phyloP scores from a whole-genome alignment of 2,329 filamentous ascomycete genomes.

The Fusarium nurragi region DNA sequence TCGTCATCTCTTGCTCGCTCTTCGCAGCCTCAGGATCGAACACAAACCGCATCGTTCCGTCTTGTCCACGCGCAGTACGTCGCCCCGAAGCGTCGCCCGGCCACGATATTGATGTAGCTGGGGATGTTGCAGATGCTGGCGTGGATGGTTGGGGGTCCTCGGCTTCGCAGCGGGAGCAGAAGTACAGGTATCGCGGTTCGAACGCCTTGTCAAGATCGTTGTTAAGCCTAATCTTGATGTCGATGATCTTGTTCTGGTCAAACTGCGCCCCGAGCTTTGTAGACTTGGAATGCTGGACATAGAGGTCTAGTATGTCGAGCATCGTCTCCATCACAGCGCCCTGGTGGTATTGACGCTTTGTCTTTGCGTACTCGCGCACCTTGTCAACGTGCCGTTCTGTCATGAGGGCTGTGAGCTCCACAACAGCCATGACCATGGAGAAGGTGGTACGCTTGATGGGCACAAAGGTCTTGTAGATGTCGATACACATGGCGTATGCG shows the following conservation, averaged over 20 bases:
- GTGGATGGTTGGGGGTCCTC: slow-evolving; percentile 48
- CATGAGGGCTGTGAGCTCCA: slow-evolving; percentile 82
- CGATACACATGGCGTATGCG: slow-evolving; percentile 84
- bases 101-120: slow-evolving; percentile 52
- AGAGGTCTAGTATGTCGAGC: slow-evolving; percentile 90
- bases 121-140: slow-evolving; percentile 50
- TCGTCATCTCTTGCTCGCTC: slow-evolving; percentile 74
- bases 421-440: slow-evolving; percentile 83
- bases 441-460: slow-evolving; percentile 89
- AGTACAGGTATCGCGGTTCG: slow-evolving; percentile 71
- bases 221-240: slow-evolving; percentile 87
- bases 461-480: slow-evolving; percentile 92
- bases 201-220: slow-evolving; percentile 75
- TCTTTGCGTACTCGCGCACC: slow-evolving; percentile 59
- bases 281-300: slow-evolving; percentile 80
- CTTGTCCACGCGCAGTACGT: slow-evolving; percentile 57
- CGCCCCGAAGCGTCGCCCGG: slow-evolving; percentile 48
- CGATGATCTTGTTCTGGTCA: slow-evolving; percentile 81
- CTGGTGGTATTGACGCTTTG: slow-evolving; percentile 58
- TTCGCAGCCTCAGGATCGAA: slow-evolving; percentile 81
- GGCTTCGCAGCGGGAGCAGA: slow-evolving; percentile 62
- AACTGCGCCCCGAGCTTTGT: slow-evolving; percentile 79
- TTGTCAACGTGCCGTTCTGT: slow-evolving; percentile 58
- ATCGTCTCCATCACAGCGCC: slow-evolving; percentile 76
- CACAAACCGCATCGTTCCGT: slow-evolving; percentile 88